Conservation (phyloP, 2,329 filamentous ascomycete species). For the Amylocarpus encephaloides region DNA sequence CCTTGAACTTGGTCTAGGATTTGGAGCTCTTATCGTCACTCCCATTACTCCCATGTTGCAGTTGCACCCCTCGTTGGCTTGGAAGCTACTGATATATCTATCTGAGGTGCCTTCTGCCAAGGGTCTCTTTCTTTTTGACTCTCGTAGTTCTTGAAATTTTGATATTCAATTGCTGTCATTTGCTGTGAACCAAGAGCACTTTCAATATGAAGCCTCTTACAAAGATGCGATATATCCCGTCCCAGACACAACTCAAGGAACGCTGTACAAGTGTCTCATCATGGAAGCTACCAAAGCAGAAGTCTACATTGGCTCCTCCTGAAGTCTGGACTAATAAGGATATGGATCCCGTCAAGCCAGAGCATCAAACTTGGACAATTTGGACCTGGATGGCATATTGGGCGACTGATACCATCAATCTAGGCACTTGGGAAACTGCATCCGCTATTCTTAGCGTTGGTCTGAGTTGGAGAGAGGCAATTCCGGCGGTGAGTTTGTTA, state of each 20-base stretch:
- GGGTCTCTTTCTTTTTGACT: no score
- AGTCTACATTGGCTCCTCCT: slow-evolving; percentile 40
- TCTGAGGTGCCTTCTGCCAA: no score
- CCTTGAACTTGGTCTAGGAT: neutral
- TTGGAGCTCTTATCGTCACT: slow-evolving; percentile 7
- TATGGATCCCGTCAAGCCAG: slow-evolving; percentile 29
- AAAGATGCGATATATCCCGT: slow-evolving; percentile 31
- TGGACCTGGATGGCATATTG: slow-evolving; percentile 38
- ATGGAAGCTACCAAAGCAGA: slow-evolving; percentile 44
- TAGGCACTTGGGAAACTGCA: slow-evolving; percentile 46
- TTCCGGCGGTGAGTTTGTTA: slow-evolving; percentile 34
- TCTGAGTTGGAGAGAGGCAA: slow-evolving; percentile 48
- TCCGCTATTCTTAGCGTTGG: slow-evolving; percentile 44
- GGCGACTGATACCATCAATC: slow-evolving; percentile 36
- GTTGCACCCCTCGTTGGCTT: no score
- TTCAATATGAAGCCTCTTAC: slow-evolving; percentile 6
- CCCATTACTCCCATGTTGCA: no score
- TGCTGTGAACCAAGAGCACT: neutral
- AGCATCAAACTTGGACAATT: slow-evolving; percentile 29
- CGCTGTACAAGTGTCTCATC: slow-evolving; percentile 37
- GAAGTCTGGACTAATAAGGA: slow-evolving; percentile 38
- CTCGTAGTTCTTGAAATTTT: no score
- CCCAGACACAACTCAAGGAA: slow-evolving; percentile 33
- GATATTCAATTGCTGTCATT: neutral
- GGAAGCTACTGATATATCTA: no score